These are phyloP conservation scores for Salvia rosmarinus DNA, from an alignment of 257 asterid species.

Conservation along the genomic window DNA sequence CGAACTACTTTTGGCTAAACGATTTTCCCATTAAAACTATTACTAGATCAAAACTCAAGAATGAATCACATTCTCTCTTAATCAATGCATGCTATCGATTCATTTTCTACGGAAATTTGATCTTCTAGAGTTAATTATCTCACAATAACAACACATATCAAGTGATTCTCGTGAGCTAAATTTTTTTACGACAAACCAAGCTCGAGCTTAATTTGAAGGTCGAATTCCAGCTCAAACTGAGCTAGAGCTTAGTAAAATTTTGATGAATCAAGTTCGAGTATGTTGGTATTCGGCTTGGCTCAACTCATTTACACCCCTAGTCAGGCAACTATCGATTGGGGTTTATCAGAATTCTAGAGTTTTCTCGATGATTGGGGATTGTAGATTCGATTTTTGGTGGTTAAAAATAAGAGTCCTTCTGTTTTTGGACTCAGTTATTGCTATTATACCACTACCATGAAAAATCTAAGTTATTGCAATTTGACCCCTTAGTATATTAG, in stretches of 20 bases:
- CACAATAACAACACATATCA: conserved; percentile 1
- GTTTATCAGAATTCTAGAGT: conserved; percentile 34
- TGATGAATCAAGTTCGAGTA: too few species aligned
- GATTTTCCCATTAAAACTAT: not conserved
- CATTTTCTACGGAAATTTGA: not conserved
- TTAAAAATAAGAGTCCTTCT: not conserved
- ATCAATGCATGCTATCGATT: not conserved
- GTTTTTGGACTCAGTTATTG: not conserved
- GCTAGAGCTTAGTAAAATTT: too few species aligned
- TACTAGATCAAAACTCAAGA: not conserved
- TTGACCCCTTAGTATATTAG: too few species aligned
- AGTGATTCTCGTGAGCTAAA: not conserved
- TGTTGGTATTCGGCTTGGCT: too few species aligned
- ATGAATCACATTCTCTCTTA: not conserved
- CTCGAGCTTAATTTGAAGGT: too few species aligned
- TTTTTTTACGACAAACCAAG: too few species aligned
- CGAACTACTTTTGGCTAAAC: too few species aligned
- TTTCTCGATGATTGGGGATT: conserved; percentile 32
- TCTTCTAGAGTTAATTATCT: not conserved
- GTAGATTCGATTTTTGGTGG: conserved; percentile 16
- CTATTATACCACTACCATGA: too few species aligned
- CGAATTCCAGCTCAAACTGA: too few species aligned
- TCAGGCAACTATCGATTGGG: conserved; percentile 30
- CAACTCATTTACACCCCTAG: too few species aligned
- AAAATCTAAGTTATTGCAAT: not conserved